Evolutionary conservation across 805 yeast species (phyloP).

Genomic region (Barnettozyma botsteinii): DNA sequence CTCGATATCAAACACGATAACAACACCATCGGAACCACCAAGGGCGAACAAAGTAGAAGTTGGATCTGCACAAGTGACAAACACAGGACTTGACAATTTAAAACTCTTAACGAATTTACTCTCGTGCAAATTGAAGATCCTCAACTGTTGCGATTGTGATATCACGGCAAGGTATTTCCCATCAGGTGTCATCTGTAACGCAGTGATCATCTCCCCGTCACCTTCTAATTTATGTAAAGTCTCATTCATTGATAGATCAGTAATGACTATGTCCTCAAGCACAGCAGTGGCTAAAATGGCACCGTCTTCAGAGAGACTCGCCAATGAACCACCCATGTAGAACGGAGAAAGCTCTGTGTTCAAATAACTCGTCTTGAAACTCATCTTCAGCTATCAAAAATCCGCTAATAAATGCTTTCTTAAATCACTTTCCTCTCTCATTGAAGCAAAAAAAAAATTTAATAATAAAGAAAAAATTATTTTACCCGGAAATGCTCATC

Average conservation of each 20-base stretch:
- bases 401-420: too few species aligned
- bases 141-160: conserved; percentile 79
- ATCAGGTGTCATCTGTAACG: conserved; percentile 71
- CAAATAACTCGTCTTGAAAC: conserved; percentile 28
- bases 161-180: conserved; percentile 63
- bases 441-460: conserved; percentile 2
- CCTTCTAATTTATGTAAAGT: conserved; percentile 64
- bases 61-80: conserved; percentile 67
- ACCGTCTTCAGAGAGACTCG: conserved; percentile 59
- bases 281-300: conserved; percentile 70
- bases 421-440: too few species aligned
- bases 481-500: conserved; percentile 2
- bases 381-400: too few species aligned
- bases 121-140: conserved; percentile 43
- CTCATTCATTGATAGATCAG: conserved; percentile 55
- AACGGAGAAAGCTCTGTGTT: conserved; percentile 62
- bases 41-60: conserved; percentile 85
- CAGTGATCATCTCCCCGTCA: conserved; percentile 79
- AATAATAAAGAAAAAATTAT: background rate
- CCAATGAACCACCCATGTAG: conserved; percentile 80
- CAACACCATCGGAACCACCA: conserved; percentile 93
- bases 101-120: conserved; percentile 41
- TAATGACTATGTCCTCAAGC: conserved; percentile 67
- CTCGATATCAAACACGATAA: conserved; percentile 87
- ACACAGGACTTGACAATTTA: conserved; percentile 74